Percentiles rank a stretch among this genome's conserved stretches.
Evolutionary conservation across 352 stramenopile species (phyloP).

Genomic region (Pythium coloratum): DNA sequence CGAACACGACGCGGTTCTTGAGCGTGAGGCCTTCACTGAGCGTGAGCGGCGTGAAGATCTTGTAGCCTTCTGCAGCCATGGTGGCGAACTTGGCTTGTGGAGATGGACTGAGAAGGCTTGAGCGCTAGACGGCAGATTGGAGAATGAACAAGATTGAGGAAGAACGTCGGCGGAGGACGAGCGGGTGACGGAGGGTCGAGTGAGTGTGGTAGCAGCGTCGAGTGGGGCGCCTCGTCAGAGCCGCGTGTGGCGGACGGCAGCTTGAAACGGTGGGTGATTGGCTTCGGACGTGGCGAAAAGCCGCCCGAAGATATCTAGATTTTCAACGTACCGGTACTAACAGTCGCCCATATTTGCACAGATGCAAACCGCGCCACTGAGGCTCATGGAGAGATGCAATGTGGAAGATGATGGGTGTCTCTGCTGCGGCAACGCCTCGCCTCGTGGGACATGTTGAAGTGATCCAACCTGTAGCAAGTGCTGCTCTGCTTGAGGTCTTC

Average conservation of each 20-base stretch:
- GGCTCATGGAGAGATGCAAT: no score
- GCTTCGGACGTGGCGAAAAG: neutral
- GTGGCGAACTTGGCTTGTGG: neutral
- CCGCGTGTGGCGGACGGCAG: neutral
- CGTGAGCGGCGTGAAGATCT: slow-evolving; percentile 18
- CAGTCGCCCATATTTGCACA: no score
- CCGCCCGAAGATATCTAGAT: neutral
- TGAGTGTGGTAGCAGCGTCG: neutral
- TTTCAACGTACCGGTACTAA: neutral
- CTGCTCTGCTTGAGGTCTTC: no score
- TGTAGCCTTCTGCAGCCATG: neutral
- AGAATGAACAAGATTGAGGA: neutral
- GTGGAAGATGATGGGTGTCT: no score
- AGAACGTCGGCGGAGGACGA: no score
- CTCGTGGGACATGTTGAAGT: no score
- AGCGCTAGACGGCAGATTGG: neutral
- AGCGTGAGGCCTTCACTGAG: slow-evolving; percentile 14
- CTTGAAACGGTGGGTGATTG: neutral
- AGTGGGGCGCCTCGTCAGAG: neutral
- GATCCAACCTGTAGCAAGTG: no score
- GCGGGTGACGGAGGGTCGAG: neutral
- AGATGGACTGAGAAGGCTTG: neutral
- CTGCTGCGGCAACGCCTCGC: no score
- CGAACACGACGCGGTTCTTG: slow-evolving; percentile 34
- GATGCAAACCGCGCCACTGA: no score